These are phyloP conservation scores for Pyronema domesticum DNA, from an alignment of 495 filamentous ascomycete species.

Conservation along the genomic window DNA sequence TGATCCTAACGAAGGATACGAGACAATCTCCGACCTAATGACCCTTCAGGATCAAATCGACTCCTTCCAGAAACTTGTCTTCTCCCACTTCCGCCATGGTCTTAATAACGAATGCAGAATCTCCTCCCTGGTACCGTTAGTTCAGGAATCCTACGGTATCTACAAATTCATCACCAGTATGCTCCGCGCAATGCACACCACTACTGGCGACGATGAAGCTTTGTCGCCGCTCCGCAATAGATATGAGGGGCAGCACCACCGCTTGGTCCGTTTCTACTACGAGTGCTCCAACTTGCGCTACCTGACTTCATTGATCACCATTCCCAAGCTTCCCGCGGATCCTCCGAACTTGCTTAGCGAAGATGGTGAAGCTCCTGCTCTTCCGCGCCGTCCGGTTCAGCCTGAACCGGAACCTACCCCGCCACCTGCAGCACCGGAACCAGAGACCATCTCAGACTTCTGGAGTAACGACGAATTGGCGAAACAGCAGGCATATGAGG, in stretches of 20 bases:
- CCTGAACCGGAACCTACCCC: conserved; percentile 45
- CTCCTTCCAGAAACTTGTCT: conserved; percentile 92
- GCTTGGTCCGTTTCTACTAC: conserved; percentile 93
- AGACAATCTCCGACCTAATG: conserved; percentile 95
- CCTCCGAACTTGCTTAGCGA: conserved; percentile 75
- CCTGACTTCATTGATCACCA: conserved; percentile 84
- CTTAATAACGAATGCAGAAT: conserved; percentile 94
- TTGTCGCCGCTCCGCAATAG: conserved; percentile 68
- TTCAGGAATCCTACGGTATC: conserved; percentile 96
- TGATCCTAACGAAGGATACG: conserved; percentile 96
- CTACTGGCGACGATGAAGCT: conserved; percentile 94
- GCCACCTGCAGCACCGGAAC: conserved; percentile 50
- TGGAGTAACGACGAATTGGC: conserved; percentile 84
- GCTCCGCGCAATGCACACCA: conserved; percentile 90
- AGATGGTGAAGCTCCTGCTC: conserved; percentile 61
- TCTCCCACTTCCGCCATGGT: conserved; percentile 79
- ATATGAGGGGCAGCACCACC: conserved; percentile 90
- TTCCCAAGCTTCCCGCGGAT: conserved; percentile 65
- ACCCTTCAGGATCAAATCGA: conserved; percentile 94
- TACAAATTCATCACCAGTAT: conserved; percentile 94
- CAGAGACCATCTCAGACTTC: conserved; percentile 91
- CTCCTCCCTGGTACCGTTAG: conserved; percentile 76
- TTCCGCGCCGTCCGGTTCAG: conserved; percentile 62
- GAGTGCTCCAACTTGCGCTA: conserved; percentile 96
- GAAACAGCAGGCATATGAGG: conserved; percentile 85